Evolutionary conservation across 352 stramenopile species (phyloP).

Genomic region (Phytophthora kernoviae): DNA sequence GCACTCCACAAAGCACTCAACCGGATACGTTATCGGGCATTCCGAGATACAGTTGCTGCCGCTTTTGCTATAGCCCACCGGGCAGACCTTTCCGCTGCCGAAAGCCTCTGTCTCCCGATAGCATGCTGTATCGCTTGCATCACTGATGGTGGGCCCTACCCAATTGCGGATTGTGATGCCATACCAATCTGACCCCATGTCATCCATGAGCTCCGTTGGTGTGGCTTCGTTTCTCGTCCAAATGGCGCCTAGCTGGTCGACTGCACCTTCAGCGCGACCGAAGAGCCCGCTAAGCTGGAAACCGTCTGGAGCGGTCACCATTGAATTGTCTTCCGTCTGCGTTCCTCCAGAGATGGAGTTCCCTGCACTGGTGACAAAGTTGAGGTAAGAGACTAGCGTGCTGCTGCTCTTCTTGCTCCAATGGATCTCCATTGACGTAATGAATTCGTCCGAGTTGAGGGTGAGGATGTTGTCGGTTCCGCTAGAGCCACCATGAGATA

Average conservation of each 20-base stretch:
- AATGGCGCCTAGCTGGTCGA: conserved; percentile 8
- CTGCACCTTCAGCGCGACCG: conserved; percentile 1
- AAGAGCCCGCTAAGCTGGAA: conserved; percentile 16
- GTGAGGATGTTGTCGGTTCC: conserved; percentile 12
- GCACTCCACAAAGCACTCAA: conserved; percentile 53
- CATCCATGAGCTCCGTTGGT: conserved; percentile 4
- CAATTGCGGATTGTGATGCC: conserved; percentile 19
- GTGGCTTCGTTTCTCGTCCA: conserved; percentile 9
- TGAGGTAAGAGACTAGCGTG: conserved; percentile 14
- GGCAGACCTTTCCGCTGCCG: conserved; percentile 8
- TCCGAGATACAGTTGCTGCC: conserved; percentile 11
- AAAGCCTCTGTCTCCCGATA: conserved; percentile 17
- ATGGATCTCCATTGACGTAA: conserved; percentile 23
- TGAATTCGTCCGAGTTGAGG: conserved; percentile 10
- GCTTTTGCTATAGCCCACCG: conserved; percentile 8
- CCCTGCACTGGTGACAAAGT: conserved; percentile 2
- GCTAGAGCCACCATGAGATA: conserved; percentile 15
- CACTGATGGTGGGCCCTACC: conserved; percentile 11
- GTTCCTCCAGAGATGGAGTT: conserved; percentile 11
- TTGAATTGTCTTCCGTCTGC: conserved; percentile 6
- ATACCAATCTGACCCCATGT: conserved; percentile 14
- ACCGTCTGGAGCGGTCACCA: background rate
- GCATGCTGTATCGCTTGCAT: conserved; percentile 17
- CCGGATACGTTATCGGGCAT: conserved; percentile 49
- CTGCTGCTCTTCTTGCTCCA: conserved; percentile 15